These are phyloP conservation scores for Actinomucor elegans DNA, from an alignment of 371 early-diverging fungal genomes.

Conservation along the genomic window DNA sequence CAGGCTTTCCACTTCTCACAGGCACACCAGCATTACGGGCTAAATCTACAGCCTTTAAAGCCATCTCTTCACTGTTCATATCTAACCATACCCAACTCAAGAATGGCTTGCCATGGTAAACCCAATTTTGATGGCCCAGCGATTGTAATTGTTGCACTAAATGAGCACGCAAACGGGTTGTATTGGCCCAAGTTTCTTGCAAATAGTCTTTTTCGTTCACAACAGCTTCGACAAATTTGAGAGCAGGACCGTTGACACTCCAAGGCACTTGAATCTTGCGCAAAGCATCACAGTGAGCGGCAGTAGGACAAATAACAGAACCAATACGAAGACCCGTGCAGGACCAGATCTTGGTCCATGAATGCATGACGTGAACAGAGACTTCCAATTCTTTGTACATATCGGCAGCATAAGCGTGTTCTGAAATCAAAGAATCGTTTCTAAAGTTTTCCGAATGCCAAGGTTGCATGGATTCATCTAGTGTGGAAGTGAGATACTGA, in stretches of 20 bases:
- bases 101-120: conserved; percentile 70
- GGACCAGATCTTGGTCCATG: conserved; percentile 91
- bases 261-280: conserved; percentile 83
- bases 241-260: conserved; percentile 83
- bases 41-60: conserved; percentile 59
- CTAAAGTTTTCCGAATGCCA: conserved; percentile 80
- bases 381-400: conserved; percentile 63
- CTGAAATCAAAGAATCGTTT: conserved; percentile 69
- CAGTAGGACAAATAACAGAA: conserved; percentile 81
- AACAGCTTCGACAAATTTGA: conserved; percentile 79
- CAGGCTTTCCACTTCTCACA: conserved; percentile 77
- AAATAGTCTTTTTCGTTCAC: conserved; percentile 68
- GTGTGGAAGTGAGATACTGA: too few relatives aligned
- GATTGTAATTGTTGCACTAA: conserved; percentile 51
- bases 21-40: conserved; percentile 81
- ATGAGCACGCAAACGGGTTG: conserved; percentile 65
- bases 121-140: conserved; percentile 55
- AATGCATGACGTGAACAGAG: conserved; percentile 82
- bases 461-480: conserved; percentile 89
- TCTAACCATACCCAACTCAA: conserved; percentile 88
- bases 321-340: conserved; percentile 88
- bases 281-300: conserved; percentile 63
- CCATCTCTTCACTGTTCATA: conserved; percentile 52
- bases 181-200: conserved; percentile 74
- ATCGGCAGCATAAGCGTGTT: conserved; percentile 57